Evolutionary conservation across 176 grass and related monocot species (phyloP).

Genomic region (Avena sativa): DNA sequence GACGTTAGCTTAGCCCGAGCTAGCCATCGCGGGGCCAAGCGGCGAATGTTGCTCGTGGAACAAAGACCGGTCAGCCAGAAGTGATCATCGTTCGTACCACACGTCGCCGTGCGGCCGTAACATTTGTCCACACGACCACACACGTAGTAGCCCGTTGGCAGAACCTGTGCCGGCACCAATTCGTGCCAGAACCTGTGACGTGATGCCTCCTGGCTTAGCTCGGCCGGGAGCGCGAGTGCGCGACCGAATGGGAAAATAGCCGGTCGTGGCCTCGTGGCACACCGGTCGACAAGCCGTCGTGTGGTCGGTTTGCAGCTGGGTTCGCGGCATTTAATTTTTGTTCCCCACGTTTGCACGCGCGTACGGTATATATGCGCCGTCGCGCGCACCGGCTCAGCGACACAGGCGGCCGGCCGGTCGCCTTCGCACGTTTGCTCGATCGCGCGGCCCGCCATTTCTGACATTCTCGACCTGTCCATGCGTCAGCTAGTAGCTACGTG

Average conservation of each 20-base stretch:
- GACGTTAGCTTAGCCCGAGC: not conserved
- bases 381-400: not conserved
- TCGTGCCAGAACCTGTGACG: too few relatives aligned
- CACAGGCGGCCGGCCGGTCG: not conserved
- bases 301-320: constrained; percentile 10
- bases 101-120: too few relatives aligned
- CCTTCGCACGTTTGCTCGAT: not conserved
- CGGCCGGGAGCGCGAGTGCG: not conserved
- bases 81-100: too few relatives aligned
- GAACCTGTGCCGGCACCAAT: too few relatives aligned
- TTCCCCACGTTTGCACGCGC: not conserved
- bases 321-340: too few relatives aligned
- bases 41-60: too few relatives aligned
- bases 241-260: constrained; percentile 10
- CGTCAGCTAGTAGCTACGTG: not conserved
- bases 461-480: not conserved
- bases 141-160: too few relatives aligned
- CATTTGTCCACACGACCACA: too few relatives aligned
- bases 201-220: too few relatives aligned
- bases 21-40: not conserved
- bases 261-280: not conserved
- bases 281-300: constrained; percentile 17
- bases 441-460: not conserved
- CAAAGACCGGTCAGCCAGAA: too few relatives aligned
- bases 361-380: not conserved